Evolutionary conservation across 148 eudicot species (phyloP), one percentile per base, ranked within the genome.

Genomic region (Rhododendron williamsianum): DNA sequence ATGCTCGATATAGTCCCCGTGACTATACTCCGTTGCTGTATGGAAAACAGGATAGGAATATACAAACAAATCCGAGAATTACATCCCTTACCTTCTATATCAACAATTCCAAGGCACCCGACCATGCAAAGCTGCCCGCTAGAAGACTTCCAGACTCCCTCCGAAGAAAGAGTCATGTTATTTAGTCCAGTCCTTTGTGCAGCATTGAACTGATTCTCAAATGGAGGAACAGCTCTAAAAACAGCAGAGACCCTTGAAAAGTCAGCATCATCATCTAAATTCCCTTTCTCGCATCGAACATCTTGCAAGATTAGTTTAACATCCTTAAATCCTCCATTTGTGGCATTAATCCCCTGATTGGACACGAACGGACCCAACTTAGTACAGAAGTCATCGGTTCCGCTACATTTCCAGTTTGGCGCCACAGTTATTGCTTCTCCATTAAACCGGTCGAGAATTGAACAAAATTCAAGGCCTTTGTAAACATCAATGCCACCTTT

Each of bases 91-190:
- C 82, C 87, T 80, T 90, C 86, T 30, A n/a, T 82, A 89, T 86
- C 92, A 12, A 81, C 86, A 41, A 85, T 65, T 71, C 92, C 96
- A 74, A 78, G 91, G 85, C 99, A 96, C 25, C 95, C 98, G 86
- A 94, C 89, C 99, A 96, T 96, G 91, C 99, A 96, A 86, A 96
- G 93, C 90, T 94, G 96, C 46, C 99, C 99, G 21, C 84, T 91
- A 2, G 97, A 93, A 76, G 96, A 89, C 23, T 92, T 93, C 99
- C 99, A 96, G n/a, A 90, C 82, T 46, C 98, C 99, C 86, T 96
- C 99, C 38, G 93, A 95, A 82, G 92, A 88, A 81, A 95, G 93
- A 27, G 99, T 95, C 95, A 91, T 93, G 80, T 92, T 93, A 83
- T 90, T 89, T 46, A 96, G 88, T 52, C 97, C 98, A 80, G 93